phyloP scores from a whole-genome alignment of 2,329 filamentous ascomycete species.

The Cercospora sp. region DNA sequence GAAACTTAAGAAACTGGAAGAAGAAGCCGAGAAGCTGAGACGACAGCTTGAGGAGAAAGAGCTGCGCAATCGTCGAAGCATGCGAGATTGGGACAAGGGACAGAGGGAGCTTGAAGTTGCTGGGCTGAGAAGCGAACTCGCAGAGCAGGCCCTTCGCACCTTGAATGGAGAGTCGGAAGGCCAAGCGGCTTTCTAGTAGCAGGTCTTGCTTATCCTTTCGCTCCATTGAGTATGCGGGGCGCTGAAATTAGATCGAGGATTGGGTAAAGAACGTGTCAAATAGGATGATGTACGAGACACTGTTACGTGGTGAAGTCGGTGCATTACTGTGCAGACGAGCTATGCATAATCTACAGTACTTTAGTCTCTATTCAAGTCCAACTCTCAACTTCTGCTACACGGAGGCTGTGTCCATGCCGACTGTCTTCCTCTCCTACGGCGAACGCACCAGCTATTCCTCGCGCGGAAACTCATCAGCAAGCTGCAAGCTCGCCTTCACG shows the following conservation, averaged over 20 bases:
- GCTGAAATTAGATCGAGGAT: not conserved
- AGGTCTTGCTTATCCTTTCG: not conserved
- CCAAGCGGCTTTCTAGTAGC: slow-evolving; percentile 32
- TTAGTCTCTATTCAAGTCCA: not conserved
- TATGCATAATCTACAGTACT: not conserved
- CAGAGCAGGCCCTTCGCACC: slow-evolving; percentile 47
- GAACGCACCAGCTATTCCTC: slow-evolving; percentile 20
- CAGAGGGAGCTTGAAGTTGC: slow-evolving; percentile 48
- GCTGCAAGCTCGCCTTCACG: slow-evolving; percentile 84
- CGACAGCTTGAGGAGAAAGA: slow-evolving; percentile 51
- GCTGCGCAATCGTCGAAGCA: slow-evolving; percentile 43
- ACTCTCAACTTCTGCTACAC: not conserved
- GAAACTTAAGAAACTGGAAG: slow-evolving; percentile 48
- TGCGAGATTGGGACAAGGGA: slow-evolving; percentile 50
- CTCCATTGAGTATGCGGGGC: not conserved
- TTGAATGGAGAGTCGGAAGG: slow-evolving; percentile 32
- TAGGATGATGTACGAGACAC: not conserved
- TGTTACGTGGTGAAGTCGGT: not conserved
- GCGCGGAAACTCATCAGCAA: slow-evolving; percentile 87
- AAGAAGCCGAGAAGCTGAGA: slow-evolving; percentile 49
- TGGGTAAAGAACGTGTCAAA: not conserved
- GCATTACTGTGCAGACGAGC: not conserved
- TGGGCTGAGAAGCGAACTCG: slow-evolving; percentile 48
- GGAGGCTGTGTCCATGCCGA: not conserved
- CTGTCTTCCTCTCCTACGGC: not conserved